A percentile compares a stretch with the other conserved stretches of the same genome.
Evolutionary conservation across 2,329 filamentous ascomycete species (phyloP).

Genomic region (Diaporthe sp.): DNA sequence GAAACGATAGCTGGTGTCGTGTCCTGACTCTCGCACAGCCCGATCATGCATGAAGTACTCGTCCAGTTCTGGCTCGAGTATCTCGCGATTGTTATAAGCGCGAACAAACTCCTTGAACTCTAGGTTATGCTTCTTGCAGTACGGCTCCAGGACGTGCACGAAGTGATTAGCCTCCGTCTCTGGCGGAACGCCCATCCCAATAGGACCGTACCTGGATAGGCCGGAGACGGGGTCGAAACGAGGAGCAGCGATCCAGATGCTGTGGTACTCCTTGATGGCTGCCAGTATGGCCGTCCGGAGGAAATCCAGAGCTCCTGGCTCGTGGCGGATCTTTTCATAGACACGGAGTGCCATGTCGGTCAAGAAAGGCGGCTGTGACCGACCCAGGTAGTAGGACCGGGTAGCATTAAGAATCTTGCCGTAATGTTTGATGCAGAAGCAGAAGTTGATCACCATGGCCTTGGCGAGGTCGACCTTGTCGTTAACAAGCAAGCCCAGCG

Average conservation of each 20-base stretch:
- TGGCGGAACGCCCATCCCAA: constrained; percentile 87
- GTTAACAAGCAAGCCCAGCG: constrained; percentile 87
- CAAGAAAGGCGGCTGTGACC: constrained; percentile 95
- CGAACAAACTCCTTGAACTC: constrained; percentile 86
- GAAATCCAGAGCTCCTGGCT: constrained; percentile 85
- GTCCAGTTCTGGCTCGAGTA: constrained; percentile 90
- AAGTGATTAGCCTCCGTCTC: constrained; percentile 94
- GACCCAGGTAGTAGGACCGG: constrained; percentile 92
- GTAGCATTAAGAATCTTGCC: constrained; percentile 99
- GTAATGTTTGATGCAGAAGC: constrained; percentile 98
- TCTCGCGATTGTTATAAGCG: constrained; percentile 84
- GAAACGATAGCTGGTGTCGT: constrained; percentile 95
- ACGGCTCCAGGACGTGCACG: constrained; percentile 84
- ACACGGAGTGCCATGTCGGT: constrained; percentile 97
- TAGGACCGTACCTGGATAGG: constrained; percentile 86
- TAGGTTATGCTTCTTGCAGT: constrained; percentile 87
- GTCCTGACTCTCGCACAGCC: constrained; percentile 94
- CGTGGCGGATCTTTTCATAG: constrained; percentile 92
- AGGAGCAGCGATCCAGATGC: constrained; percentile 85
- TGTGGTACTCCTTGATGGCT: constrained; percentile 97
- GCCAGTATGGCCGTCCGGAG: constrained; percentile 84
- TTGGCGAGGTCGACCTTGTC: constrained; percentile 90
- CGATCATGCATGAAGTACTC: constrained; percentile 97
- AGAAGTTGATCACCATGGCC: constrained; percentile 95
- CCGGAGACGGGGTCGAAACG: constrained; percentile 83